These are phyloP conservation scores for Tetracladium setigerum DNA, from an alignment of 495 filamentous ascomycete genomes.

Conservation along the genomic window DNA sequence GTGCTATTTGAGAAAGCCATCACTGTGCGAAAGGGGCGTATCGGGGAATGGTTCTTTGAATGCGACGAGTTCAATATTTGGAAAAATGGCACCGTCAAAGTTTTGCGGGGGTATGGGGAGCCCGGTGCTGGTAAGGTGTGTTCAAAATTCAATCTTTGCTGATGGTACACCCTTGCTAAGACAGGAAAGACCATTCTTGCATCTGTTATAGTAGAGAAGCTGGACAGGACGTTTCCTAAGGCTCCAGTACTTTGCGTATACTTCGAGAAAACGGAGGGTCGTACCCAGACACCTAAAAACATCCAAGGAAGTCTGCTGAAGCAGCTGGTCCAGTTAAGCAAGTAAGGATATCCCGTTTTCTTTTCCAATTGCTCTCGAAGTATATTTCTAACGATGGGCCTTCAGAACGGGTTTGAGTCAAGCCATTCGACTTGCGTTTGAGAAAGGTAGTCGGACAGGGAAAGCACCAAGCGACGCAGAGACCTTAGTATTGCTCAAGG, in stretches of 20 bases:
- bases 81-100: constrained; percentile 9
- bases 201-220: constrained; percentile 14
- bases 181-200: constrained; percentile 15
- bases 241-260: constrained; percentile 23
- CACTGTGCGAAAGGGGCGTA: neutral
- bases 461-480: neutral
- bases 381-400: no score
- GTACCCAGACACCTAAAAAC: constrained; percentile 14
- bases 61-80: constrained; percentile 18
- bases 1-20: constrained; percentile 5
- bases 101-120: constrained; percentile 18
- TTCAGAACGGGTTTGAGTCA: neutral
- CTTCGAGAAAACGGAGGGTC: constrained; percentile 19
- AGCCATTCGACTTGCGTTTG: constrained; percentile 7
- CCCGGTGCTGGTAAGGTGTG: constrained; percentile 21
- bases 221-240: neutral
- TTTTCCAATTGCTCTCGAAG: no score
- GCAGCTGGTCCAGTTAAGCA: constrained; percentile 19
- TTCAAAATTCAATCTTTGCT: no score
- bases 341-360: neutral
- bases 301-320: constrained; percentile 23
- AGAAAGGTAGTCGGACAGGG: constrained; percentile 8
- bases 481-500: no score
- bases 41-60: constrained; percentile 10
- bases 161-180: neutral